These are phyloP conservation scores for Harringtonia lauricola DNA, from an alignment of 2,329 filamentous ascomycete species.

Conservation along the genomic window DNA sequence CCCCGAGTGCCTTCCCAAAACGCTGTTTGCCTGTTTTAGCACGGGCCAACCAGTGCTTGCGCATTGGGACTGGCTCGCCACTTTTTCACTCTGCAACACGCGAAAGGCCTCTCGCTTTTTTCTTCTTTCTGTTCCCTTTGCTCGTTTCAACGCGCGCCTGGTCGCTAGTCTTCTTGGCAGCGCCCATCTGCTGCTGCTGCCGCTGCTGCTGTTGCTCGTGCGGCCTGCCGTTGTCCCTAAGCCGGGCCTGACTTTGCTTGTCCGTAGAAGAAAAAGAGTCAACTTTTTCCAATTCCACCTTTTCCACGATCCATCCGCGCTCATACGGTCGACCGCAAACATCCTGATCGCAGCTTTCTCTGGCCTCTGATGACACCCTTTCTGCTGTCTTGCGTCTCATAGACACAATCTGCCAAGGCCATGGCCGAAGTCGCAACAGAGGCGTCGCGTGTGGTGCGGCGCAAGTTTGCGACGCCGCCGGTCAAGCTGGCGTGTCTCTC, in stretches of 20 bases:
- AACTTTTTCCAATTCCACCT: too few species aligned
- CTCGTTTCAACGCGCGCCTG: not conserved
- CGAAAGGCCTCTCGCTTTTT: not conserved
- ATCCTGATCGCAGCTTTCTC: too few species aligned
- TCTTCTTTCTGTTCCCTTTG: not conserved
- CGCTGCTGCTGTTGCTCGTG: too few species aligned
- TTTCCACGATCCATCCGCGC: too few species aligned
- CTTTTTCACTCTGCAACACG: not conserved
- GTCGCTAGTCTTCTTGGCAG: not conserved
- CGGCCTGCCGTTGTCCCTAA: too few species aligned
- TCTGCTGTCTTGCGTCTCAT: not conserved
- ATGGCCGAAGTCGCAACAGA: slow-evolving; percentile 8
- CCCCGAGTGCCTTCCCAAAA: too few species aligned
- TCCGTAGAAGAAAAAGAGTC: too few species aligned
- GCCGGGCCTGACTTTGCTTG: too few species aligned
- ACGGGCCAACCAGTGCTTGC: too few species aligned
- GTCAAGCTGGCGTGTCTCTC: slow-evolving; percentile 39
- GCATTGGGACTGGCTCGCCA: not conserved
- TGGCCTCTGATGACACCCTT: not conserved
- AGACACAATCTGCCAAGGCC: not conserved
- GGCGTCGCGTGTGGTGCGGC: slow-evolving; percentile 8
- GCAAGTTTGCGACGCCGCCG: slow-evolving; percentile 33
- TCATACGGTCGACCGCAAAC: too few species aligned
- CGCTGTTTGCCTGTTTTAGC: too few species aligned
- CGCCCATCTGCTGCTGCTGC: too few species aligned